Evolutionary conservation across 1,284 basidiomycete species (phyloP).

Genomic region (Apiotrichum mycotoxinovorans): DNA sequence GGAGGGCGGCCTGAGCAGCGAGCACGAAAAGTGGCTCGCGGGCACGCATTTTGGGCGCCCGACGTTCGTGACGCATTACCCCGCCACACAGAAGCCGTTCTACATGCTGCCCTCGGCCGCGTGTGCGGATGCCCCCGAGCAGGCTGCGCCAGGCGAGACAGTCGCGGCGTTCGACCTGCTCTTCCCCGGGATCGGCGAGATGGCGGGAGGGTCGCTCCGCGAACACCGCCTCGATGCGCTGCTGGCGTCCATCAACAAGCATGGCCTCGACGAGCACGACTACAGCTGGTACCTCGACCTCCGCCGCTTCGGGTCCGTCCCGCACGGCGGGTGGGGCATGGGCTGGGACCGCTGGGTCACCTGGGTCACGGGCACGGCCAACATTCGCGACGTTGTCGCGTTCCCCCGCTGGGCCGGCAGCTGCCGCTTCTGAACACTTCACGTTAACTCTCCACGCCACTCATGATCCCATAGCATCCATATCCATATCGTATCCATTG

Average conservation of each 20-base stretch:
- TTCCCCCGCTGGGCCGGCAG: slow-evolving; percentile 83
- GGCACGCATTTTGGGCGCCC: slow-evolving; percentile 61
- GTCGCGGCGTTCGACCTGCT: slow-evolving; percentile 94
- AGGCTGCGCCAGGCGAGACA: slow-evolving; percentile 49
- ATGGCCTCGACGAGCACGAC: slow-evolving; percentile 57
- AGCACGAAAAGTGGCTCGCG: slow-evolving; percentile 90
- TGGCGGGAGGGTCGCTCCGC: slow-evolving; percentile 85
- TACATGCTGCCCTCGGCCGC: slow-evolving; percentile 69
- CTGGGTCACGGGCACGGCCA: slow-evolving; percentile 77
- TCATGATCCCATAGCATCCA: slow-evolving; percentile 26
- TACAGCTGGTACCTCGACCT: slow-evolving; percentile 85
- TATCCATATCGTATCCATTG: background rate
- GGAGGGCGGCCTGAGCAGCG: slow-evolving; percentile 72
- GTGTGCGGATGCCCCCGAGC: background rate
- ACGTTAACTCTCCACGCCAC: slow-evolving; percentile 21
- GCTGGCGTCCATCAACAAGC: slow-evolving; percentile 55
- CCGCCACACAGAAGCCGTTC: slow-evolving; percentile 78
- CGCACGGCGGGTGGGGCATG: slow-evolving; percentile 89
- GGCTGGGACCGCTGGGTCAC: slow-evolving; percentile 84
- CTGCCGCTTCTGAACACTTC: slow-evolving; percentile 40
- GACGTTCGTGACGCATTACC: slow-evolving; percentile 90
- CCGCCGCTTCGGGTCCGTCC: slow-evolving; percentile 69
- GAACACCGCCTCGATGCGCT: slow-evolving; percentile 72
- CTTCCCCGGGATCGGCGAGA: slow-evolving; percentile 81
- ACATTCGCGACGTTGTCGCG: slow-evolving; percentile 81